Conservation (phyloP, 2,329 filamentous ascomycete species). For the Penicillium sp. region DNA sequence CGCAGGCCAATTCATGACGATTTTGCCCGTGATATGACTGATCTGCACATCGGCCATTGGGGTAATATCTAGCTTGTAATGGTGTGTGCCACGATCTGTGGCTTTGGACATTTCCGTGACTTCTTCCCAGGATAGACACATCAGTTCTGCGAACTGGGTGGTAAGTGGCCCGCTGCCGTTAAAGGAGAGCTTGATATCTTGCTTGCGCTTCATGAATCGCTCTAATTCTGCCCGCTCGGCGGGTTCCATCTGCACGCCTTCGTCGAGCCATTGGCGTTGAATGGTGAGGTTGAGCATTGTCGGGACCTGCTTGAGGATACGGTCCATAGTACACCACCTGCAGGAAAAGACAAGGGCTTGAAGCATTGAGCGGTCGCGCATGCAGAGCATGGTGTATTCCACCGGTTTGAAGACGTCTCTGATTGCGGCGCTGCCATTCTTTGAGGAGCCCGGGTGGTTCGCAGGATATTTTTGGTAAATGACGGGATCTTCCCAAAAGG, state of each 20-base stretch:
- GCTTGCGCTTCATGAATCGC: constrained; percentile 22
- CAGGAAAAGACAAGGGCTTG: constrained; percentile 38
- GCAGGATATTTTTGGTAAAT: background rate
- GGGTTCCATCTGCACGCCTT: constrained; percentile 22
- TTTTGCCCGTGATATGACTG: constrained; percentile 3
- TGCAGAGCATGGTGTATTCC: constrained; percentile 31
- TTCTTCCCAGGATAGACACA: background rate
- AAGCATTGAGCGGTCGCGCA: constrained; percentile 30
- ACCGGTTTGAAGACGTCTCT: constrained; percentile 36
- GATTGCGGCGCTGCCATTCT: constrained; percentile 18
- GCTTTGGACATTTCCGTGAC: background rate
- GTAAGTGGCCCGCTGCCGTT: constrained; percentile 12
- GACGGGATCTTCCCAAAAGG: constrained; percentile 38
- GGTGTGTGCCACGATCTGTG: background rate
- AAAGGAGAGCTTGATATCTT: constrained; percentile 14
- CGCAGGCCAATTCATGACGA: constrained; percentile 19
- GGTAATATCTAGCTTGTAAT: constrained; percentile 23
- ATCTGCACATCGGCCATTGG: constrained; percentile 24
- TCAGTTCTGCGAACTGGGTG: background rate
- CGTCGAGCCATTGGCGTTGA: constrained; percentile 34
- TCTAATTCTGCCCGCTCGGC: constrained; percentile 17
- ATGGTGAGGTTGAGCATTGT: constrained; percentile 36
- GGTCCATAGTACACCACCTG: constrained; percentile 41
- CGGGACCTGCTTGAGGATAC: constrained; percentile 36
- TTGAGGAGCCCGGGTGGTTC: background rate